phyloP scores from a whole-genome alignment of 2,329 filamentous ascomycete genomes.

The Aureobasidium sp. region DNA sequence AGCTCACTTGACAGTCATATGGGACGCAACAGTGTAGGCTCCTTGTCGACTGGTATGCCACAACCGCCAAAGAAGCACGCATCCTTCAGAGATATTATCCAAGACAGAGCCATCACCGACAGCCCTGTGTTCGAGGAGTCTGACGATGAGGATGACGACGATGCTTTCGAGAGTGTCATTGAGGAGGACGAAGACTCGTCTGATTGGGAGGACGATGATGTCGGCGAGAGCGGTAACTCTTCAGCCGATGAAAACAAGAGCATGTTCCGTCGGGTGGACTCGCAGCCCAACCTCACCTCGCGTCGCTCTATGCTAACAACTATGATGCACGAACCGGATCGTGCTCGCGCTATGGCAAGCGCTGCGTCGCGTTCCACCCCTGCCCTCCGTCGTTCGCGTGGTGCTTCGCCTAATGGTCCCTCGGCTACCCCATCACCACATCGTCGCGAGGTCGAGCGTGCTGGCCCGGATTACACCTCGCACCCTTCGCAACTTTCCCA shows the following conservation, averaged over 20 bases:
- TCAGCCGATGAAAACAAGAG: conserved; percentile 68
- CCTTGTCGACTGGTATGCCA: conserved; percentile 47
- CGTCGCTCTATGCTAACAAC: conserved; percentile 83
- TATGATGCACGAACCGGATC: conserved; percentile 75
- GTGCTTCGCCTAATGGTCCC: conserved; percentile 61
- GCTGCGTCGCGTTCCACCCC: conserved; percentile 53
- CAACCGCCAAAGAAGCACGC: conserved; percentile 64
- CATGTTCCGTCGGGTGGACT: conserved; percentile 87
- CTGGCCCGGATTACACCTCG: conserved; percentile 8
- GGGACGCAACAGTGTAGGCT: conserved; percentile 46
- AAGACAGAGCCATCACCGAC: conserved; percentile 58
- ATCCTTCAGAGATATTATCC: conserved; percentile 72
- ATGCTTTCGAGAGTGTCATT: conserved; percentile 76
- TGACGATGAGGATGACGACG: conserved; percentile 48
- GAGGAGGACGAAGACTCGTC: conserved; percentile 47
- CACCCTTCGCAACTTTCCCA: conserved; percentile 10
- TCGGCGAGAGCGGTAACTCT: conserved; percentile 68
- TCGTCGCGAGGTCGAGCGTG: conserved; percentile 15
- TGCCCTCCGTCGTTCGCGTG: conserved; percentile 52
- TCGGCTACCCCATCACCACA: conserved; percentile 54
- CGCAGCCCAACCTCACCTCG: conserved; percentile 74
- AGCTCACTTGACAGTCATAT: conserved; percentile 64
- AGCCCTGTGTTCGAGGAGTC: conserved; percentile 56
- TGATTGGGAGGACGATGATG: conserved; percentile 50
- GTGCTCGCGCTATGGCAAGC: conserved; percentile 61